A percentile compares a stretch with the other conserved stretches of the same genome.
Evolutionary conservation across 2,329 filamentous ascomycete genomes (phyloP).

Genomic region (Dryadomyces sulphureus): DNA sequence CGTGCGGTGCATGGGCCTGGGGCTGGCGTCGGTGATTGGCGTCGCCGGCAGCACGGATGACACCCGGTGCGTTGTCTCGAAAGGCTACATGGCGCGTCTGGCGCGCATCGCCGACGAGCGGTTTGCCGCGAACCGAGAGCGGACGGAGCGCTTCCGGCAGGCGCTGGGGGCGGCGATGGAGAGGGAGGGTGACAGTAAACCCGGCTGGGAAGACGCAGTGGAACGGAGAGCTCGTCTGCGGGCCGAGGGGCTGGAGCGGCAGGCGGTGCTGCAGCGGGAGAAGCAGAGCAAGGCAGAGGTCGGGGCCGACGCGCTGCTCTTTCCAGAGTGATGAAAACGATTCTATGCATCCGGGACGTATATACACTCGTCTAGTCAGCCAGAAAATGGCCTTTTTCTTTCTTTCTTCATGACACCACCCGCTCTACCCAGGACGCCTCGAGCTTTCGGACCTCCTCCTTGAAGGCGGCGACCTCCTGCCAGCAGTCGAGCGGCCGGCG

Average conservation of each 20-base stretch:
- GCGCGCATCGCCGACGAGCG: constrained; percentile 59
- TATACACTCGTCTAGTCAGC: not conserved
- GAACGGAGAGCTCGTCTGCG: constrained; percentile 39
- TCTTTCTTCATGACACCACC: constrained; percentile 37
- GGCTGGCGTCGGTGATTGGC: constrained; percentile 70
- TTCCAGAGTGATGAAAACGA: not conserved
- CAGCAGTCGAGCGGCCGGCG: constrained; percentile 85
- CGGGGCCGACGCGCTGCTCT: not conserved
- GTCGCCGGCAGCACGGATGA: constrained; percentile 14
- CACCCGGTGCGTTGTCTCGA: constrained; percentile 39
- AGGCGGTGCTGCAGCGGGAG: constrained; percentile 19
- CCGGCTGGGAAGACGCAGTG: constrained; percentile 39
- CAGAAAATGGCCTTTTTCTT: not conserved
- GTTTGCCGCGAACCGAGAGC: constrained; percentile 52
- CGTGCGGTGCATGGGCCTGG: constrained; percentile 68
- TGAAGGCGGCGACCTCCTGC: constrained; percentile 83
- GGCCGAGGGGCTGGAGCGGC: constrained; percentile 34
- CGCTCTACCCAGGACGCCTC: constrained; percentile 82
- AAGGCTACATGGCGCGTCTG: constrained; percentile 52
- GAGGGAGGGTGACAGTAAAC: constrained; percentile 8
- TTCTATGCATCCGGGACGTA: not conserved
- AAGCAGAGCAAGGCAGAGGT: not conserved
- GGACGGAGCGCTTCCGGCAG: constrained; percentile 49
- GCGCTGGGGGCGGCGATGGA: constrained; percentile 27
- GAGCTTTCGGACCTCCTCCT: constrained; percentile 71